Evolutionary conservation across 306 rosid species (phyloP), one percentile per base, ranked within the genome.

Genomic region (Malus fusca): DNA sequence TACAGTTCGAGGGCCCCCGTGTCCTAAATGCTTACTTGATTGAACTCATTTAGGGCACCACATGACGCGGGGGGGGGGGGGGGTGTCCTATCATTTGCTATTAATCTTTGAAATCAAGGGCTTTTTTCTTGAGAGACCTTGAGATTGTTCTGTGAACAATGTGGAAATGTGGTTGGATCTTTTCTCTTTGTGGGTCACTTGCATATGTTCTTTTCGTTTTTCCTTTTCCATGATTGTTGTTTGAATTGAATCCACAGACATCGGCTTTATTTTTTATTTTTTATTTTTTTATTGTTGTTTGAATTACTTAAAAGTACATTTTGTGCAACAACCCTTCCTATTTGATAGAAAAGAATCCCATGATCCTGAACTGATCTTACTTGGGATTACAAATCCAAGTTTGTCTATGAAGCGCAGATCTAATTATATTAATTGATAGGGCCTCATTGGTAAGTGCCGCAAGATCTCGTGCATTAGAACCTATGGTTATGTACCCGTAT

Each of bases 111-210:
- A 63, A 44, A 69, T 56, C 64, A 70, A 65, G 72, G 76, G 60
- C 78, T 8, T 55, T 52, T 80, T 80, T 35, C 62, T 42, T 71
- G 9, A 76, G 75, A 71, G 77, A 74, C 78, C 63, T 18, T 8
- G 30, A 76, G 68, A 76, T 72, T 58, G 75, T 64, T 65, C 71
- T 80, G 78, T 82, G 48, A 65, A 51, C 74, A 70, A 55, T 52
- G 62, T 73, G 58, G 72, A 82, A 31, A 74, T 58, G 77, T 70
- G 18, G 80, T 53, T 82, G 73, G 55, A 76, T 65, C 55, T 55
- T 67, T 66, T 22, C 66, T 63, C 75, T 42, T 83, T 64, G 87
- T 81, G 88, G 87, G 86, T 15, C 87, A 83, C 67, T 30, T 71
- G 12, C 79, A 22, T 74, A 48, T 56, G 53, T 69, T 51, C 75